These are phyloP conservation scores for Erythrophleum fordii DNA, from an alignment of 306 rosid genomes.

Conservation along the genomic window DNA sequence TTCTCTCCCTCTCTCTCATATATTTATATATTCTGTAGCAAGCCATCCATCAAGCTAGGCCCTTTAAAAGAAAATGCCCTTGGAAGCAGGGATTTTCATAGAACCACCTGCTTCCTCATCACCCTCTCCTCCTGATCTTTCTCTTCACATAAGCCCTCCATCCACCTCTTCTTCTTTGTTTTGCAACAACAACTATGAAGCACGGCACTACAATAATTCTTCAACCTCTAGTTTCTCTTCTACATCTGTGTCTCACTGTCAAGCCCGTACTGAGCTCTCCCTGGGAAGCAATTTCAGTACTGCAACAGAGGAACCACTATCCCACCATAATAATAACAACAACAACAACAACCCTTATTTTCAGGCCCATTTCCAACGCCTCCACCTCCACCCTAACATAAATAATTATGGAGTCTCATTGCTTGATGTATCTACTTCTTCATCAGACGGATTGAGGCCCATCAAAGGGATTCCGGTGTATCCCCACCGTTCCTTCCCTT, in stretches of 20 bases:
- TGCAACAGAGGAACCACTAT: background rate
- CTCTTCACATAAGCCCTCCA: conserved; percentile 89
- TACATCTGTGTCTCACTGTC: background rate
- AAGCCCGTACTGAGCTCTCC: conserved; percentile 78
- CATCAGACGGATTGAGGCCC: conserved; percentile 65
- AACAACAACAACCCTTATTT: conserved; percentile 32
- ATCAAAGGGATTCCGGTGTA: conserved; percentile 93
- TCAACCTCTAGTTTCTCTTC: background rate
- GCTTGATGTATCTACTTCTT: conserved; percentile 47
- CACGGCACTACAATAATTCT: background rate
- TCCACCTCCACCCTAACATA: conserved; percentile 20
- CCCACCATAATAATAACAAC: background rate
- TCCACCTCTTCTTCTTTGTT: conserved; percentile 36
- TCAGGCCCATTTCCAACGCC: conserved; percentile 29
- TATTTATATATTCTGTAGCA: conserved; percentile 16
- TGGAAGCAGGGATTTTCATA: conserved; percentile 78
- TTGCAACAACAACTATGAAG: background rate
- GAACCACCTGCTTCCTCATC: conserved; percentile 63
- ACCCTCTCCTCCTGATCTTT: conserved; percentile 62
- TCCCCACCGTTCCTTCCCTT: conserved; percentile 85
- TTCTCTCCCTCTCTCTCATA: background rate
- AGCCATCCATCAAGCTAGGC: background rate
- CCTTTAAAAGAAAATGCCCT: conserved; percentile 71
- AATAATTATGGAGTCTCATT: conserved; percentile 55
- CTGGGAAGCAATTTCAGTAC: conserved; percentile 54